Conservation (phyloP, 176 grass and related monocot genomes). For the barley (Hordeum vulgare) region MorexV3_pseudomolecules_assembly NC_058521.1:555514428-555514927, state of each 20-base stretch:
- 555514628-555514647: too few species aligned
- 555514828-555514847: not conserved
- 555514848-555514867: not conserved
- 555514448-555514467: not conserved
- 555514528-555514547: not conserved
- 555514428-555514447: too few species aligned
- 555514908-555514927: not conserved
- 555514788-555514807: not conserved
- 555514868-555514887: not conserved
- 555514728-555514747: not conserved
- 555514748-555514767: not conserved
- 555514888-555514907: not conserved
- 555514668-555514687: not conserved
- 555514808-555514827: not conserved
- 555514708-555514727: not conserved
- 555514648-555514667: slow-evolving; percentile 2
- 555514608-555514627: too few species aligned
- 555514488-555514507: not conserved
- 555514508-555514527: not conserved
- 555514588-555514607: not conserved
- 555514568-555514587: not conserved
- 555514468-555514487: not conserved
- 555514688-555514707: not conserved
- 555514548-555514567: not conserved
- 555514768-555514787: not conserved